Percentiles rank a stretch among this genome's conserved stretches.
Evolutionary conservation across 345 rosid genomes (phyloP).

Genomic region (Lepidium africanum): DNA sequence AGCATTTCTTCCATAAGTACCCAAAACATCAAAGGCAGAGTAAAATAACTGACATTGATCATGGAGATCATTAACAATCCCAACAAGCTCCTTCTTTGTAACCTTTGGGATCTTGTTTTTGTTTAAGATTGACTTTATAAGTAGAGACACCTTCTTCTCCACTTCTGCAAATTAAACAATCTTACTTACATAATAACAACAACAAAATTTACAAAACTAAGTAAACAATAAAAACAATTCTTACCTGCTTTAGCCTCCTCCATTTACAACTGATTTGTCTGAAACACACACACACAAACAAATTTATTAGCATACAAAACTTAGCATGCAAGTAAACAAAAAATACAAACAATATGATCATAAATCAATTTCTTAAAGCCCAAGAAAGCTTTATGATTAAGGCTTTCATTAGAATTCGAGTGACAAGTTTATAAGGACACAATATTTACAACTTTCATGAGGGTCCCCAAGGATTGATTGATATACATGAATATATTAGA

Average conservation of each 20-base stretch:
- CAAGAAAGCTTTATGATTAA: neutral
- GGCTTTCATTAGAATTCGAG: neutral
- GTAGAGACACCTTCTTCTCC: conserved; percentile 36
- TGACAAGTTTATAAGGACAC: neutral
- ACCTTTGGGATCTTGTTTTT: conserved; percentile 34
- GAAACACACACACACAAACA: neutral
- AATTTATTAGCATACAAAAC: neutral
- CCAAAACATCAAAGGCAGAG: conserved; percentile 26
- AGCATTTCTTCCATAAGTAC: conserved; percentile 1
- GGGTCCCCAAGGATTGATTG: neutral
- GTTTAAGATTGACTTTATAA: conserved; percentile 38
- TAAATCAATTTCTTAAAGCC: neutral
- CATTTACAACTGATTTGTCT: conserved; percentile 20
- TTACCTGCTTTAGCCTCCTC: conserved; percentile 44
- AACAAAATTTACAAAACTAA: neutral
- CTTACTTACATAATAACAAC: neutral
- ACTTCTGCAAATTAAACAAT: conserved; percentile 31
- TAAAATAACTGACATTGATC: conserved; percentile 41
- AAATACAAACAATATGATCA: neutral
- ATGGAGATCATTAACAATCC: conserved; percentile 42
- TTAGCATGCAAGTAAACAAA: neutral
- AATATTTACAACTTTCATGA: neutral
- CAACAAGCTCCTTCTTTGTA: conserved; percentile 34
- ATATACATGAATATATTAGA: neutral
- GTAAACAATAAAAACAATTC: neutral